Evolutionary conservation across 1,284 basidiomycete species (phyloP), one percentile per base, ranked within the genome.

Genomic region (Sanghuangporus weigelae): DNA sequence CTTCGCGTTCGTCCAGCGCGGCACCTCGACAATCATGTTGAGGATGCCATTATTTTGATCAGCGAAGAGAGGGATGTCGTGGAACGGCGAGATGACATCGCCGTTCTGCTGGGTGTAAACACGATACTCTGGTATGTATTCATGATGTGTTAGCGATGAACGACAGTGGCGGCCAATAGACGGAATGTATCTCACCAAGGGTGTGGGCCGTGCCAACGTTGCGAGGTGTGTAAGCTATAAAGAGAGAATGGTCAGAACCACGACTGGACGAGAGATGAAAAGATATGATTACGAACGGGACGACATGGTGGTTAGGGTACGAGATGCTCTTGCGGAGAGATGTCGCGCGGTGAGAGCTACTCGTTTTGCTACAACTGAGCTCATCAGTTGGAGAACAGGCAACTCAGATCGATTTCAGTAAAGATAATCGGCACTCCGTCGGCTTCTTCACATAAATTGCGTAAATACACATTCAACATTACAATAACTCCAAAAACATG

Each of bases 1-100:
- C 86, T 98, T 98, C 64, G 94, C 94, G 84, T 99, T 99, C 76
- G 96, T 98, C 97, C 97, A 99, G 73, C 97, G 91, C 60, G 97
- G 97, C 67, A 99, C 91, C 81, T 99, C 96, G 75, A 98, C 95
- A 76, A 98, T 81, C 95, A 98, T 96, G 89, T 97, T 96, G 78
- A 98, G 84, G 81, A 98, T 90, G 74, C 91, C 92, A 77, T 90
- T 91, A 79, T 82, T 89, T 80, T 90, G 91, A 79, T 98, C 93
- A 65, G 94, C 93, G 77, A 96, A 97, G 73, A 98, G 92, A 31
- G 95, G 95, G 73, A 98, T 91, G 78, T 98, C 95, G 75, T 97
- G 95, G 86, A 94, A 97, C 66, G 93, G 84, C 16, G 95, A 97
- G 67, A 96, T 79, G 76, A 95, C 88, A 68, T 84, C 84, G 71